These are phyloP conservation scores for Ascoidea tarda DNA, from an alignment of 805 yeast genomes.

Conservation along the genomic window DNA sequence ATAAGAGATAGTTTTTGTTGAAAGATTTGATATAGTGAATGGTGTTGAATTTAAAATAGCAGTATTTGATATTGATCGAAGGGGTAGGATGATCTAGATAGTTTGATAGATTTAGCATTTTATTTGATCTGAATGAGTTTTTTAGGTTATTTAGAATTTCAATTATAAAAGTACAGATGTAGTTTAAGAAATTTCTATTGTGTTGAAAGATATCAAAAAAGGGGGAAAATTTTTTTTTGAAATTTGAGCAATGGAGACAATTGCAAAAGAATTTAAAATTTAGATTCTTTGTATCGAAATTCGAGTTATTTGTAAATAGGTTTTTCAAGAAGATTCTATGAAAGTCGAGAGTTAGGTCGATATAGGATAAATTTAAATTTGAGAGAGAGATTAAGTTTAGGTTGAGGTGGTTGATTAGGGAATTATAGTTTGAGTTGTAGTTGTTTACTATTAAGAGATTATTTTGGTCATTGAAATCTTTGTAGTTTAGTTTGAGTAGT, in stretches of 20 bases:
- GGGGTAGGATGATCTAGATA: not conserved
- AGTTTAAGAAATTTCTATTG: not conserved
- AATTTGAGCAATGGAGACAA: not conserved
- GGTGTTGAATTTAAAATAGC: not conserved
- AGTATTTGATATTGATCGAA: not conserved
- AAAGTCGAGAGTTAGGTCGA: not conserved
- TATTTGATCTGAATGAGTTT: not conserved
- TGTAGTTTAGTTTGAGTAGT: too few species aligned
- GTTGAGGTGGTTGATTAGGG: not conserved
- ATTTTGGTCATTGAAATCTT: not conserved
- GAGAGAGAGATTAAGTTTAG: not conserved
- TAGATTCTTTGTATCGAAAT: not conserved
- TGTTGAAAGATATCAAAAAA: too few species aligned
- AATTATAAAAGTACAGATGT: not conserved
- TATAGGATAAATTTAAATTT: too few species aligned
- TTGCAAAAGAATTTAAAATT: not conserved
- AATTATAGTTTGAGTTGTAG: not conserved
- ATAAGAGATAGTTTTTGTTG: too few species aligned
- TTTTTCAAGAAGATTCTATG: too few species aligned
- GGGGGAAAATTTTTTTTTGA: not conserved
- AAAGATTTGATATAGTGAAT: too few species aligned
- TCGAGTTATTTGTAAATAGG: not conserved
- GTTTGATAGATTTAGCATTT: not conserved
- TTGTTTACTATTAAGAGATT: too few species aligned
- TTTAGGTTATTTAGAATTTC: not conserved